These are phyloP conservation scores for Hanseniaspora hatyaiensis DNA, from an alignment of 805 yeast genomes.

Conservation along the genomic window DNA sequence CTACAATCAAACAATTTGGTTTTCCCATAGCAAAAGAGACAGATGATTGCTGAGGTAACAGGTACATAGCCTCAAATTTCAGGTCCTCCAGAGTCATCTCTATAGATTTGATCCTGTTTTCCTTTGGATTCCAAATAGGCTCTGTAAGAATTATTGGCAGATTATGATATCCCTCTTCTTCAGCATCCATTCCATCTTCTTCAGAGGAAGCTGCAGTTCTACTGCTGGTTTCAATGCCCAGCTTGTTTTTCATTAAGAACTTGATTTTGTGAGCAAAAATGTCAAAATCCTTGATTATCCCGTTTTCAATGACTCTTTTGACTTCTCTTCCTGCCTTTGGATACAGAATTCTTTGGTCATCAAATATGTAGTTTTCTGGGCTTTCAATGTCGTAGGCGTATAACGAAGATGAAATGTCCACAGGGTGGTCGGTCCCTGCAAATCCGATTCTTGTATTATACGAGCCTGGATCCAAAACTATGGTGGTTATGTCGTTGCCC, in stretches of 20 bases:
- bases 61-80: conserved; percentile 66
- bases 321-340: conserved; percentile 37
- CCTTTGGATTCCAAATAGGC: conserved; percentile 69
- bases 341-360: conserved; percentile 36
- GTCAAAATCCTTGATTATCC: conserved; percentile 69
- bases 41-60: conserved; percentile 77
- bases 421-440: conserved; percentile 87
- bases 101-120: conserved; percentile 55
- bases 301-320: conserved; percentile 48
- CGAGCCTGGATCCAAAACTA: conserved; percentile 87
- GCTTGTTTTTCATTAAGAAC: conserved; percentile 41
- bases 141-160: conserved; percentile 70
- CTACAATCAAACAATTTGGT: conserved; percentile 76
- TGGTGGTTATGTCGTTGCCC: conserved; percentile 75
- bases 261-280: conserved; percentile 64
- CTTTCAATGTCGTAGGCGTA: conserved; percentile 34
- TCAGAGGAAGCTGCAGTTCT: not conserved
- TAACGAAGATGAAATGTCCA: conserved; percentile 58
- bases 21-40: conserved; percentile 80
- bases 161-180: conserved; percentile 37
- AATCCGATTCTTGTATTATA: conserved; percentile 72
- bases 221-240: conserved; percentile 36
- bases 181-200: conserved; percentile 18
- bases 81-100: conserved; percentile 60
- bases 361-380: conserved; percentile 22